phyloP scores from a whole-genome alignment of 2,329 filamentous ascomycete genomes.

The Scedosporium boydii region DNA sequence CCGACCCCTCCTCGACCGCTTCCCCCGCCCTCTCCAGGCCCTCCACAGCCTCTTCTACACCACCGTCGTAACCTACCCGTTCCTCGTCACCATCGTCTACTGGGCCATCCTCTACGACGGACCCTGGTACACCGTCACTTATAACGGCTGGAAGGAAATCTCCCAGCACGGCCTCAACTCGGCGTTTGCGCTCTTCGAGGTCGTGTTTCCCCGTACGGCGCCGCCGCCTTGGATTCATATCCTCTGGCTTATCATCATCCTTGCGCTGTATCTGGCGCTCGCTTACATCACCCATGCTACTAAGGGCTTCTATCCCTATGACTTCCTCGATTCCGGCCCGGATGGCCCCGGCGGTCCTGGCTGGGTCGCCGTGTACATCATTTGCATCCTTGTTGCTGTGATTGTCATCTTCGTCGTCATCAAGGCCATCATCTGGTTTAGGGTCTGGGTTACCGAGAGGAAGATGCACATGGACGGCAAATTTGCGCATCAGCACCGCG shows the following conservation, averaged over 20 bases:
- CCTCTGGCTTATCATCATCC: conserved; percentile 57
- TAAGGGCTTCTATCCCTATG: conserved; percentile 67
- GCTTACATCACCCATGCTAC: conserved; percentile 65
- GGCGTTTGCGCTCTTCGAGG: conserved; percentile 65
- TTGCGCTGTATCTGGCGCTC: conserved; percentile 62
- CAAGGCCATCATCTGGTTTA: conserved; percentile 39
- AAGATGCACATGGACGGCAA: conserved; percentile 34
- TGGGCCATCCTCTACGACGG: conserved; percentile 52
- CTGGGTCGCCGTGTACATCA: conserved; percentile 53
- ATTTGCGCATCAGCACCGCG: conserved; percentile 17
- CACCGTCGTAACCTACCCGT: conserved; percentile 52
- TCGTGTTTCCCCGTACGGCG: conserved; percentile 56
- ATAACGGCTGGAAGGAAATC: conserved; percentile 54
- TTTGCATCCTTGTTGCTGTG: conserved; percentile 46
- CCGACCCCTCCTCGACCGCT: conserved; percentile 44
- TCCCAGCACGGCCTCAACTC: conserved; percentile 70
- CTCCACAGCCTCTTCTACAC: conserved; percentile 58
- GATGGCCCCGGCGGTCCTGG: conserved; percentile 34
- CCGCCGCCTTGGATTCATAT: conserved; percentile 54
- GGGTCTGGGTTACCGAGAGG: conserved; percentile 38
- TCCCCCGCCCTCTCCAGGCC: conserved; percentile 52
- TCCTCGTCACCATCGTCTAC: conserved; percentile 63
- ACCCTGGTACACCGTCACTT: conserved; percentile 40
- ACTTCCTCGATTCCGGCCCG: conserved; percentile 57
- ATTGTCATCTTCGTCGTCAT: conserved; percentile 43